phyloP scores from a whole-genome alignment of 306 rosid genomes.

The Lupinus albus region DNA sequence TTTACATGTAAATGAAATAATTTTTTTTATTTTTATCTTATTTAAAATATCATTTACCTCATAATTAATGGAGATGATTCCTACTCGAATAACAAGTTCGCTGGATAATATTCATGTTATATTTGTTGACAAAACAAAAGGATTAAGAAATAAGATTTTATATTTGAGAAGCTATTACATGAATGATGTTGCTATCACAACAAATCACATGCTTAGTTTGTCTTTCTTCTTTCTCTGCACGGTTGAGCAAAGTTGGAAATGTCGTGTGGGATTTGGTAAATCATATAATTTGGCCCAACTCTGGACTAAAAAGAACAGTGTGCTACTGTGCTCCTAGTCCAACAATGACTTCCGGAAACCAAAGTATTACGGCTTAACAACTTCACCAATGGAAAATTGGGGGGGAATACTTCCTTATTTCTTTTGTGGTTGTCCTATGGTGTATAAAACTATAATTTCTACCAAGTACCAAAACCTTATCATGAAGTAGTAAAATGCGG shows the following conservation, averaged over 20 bases:
- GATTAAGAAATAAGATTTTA: conserved; percentile 25
- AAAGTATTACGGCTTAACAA: conserved; percentile 15
- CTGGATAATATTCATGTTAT: neutral
- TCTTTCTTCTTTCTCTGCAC: conserved; percentile 30
- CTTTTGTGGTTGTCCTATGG: conserved; percentile 1
- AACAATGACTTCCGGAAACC: conserved; percentile 23
- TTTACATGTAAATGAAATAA: too few relatives aligned
- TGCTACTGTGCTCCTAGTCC: conserved; percentile 25
- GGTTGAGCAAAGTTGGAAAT: conserved; percentile 42
- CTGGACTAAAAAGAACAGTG: conserved; percentile 4
- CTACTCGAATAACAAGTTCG: too few relatives aligned
- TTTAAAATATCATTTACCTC: too few relatives aligned
- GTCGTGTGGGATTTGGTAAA: conserved; percentile 13
- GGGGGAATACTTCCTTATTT: too few relatives aligned
- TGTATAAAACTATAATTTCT: conserved; percentile 8
- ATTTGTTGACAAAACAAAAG: conserved; percentile 27
- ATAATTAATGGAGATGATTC: too few relatives aligned
- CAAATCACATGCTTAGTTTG: conserved; percentile 18
- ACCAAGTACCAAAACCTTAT: neutral
- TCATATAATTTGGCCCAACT: conserved; percentile 29
- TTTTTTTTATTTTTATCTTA: too few relatives aligned
- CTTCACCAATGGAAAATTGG: neutral
- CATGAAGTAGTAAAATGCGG: neutral
- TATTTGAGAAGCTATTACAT: conserved; percentile 20
- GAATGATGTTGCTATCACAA: conserved; percentile 14